phyloP scores from a whole-genome alignment of 441 rosid genomes.

The Adansonia rubrostipa region DNA sequence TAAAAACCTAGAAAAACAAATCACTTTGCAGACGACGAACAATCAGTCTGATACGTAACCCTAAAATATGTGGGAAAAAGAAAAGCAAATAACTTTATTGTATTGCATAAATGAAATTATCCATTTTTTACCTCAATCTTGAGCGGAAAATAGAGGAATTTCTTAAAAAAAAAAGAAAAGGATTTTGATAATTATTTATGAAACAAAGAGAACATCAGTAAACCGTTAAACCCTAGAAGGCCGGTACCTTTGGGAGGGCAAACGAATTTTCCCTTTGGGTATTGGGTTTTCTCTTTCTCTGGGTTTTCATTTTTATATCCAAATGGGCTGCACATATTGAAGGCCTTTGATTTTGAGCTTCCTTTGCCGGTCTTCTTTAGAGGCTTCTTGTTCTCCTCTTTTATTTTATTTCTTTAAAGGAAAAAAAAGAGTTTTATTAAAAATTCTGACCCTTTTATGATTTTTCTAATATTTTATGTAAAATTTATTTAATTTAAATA shows the following conservation, averaged over 20 bases:
- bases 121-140: background rate
- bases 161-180: too few species aligned
- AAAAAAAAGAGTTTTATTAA: background rate
- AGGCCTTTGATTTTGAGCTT: background rate
- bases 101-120: background rate
- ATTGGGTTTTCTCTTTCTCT: background rate
- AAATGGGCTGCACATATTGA: background rate
- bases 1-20: background rate
- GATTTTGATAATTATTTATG: background rate
- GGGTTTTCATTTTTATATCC: background rate
- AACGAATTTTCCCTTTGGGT: background rate
- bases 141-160: background rate
- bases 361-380: background rate
- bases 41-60: background rate
- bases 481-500: background rate
- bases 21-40: background rate
- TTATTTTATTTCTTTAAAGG: background rate
- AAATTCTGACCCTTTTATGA: background rate
- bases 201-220: background rate
- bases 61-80: background rate
- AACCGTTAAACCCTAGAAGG: slow-evolving; percentile 10
- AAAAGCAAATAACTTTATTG: background rate
- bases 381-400: background rate
- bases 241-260: background rate
- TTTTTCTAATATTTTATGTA: background rate